Evolutionary conservation across 164 flowering plant species (phyloP).

Genomic region (Stephania yunnanensis): DNA sequence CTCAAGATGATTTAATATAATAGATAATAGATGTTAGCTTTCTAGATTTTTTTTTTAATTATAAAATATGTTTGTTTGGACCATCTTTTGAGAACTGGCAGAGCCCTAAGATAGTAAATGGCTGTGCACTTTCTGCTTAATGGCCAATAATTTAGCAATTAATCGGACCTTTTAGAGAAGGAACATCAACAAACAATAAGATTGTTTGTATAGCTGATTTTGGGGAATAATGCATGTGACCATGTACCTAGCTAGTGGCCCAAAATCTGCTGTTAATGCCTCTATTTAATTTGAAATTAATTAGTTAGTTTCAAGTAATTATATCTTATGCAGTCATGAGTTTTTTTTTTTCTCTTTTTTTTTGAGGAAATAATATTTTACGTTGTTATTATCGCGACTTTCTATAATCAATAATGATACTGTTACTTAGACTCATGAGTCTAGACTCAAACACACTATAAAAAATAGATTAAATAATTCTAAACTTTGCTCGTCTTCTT

Average conservation of each 20-base stretch:
- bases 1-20: neutral
- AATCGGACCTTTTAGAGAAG: neutral
- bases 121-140: neutral
- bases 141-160: neutral
- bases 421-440: no score
- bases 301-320: no score
- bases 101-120: neutral
- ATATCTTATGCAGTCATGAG: no score
- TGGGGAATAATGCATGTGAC: neutral
- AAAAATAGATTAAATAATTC: no score
- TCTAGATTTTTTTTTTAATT: no score
- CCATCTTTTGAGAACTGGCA: neutral
- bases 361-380: no score
- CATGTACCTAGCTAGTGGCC: neutral
- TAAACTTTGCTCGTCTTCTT: no score
- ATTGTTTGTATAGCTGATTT: neutral
- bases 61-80: neutral
- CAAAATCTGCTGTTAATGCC: neutral
- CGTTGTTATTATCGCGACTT: no score
- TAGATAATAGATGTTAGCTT: neutral
- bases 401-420: no score
- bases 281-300: no score
- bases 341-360: no score
- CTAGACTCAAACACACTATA: no score
- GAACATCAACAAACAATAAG: neutral